Base-by-base conservation (phyloP, 1,284 basidiomycete species). In the Cryptococcus sp. region DNA sequence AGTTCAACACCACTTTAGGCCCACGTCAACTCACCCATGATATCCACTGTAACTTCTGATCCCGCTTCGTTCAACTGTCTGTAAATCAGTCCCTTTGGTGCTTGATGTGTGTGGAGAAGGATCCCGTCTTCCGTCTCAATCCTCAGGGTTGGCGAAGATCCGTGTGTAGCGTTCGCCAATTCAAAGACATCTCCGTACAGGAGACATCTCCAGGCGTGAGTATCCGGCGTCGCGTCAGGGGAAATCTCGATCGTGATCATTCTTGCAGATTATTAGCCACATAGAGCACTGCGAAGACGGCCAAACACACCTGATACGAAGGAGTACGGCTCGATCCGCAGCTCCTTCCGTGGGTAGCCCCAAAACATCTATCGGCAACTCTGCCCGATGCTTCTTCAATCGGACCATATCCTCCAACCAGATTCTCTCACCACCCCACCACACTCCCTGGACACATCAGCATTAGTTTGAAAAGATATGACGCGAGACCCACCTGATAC, bases 351-450 rank as follows among this genome's bases (percentile, higher is more conserved):
- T 51, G 5, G 69, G 65, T 2, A 56, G 38, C 3, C 56, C 47
- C 10, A 66, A 53, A 3, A n/a, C 30, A 32, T 61, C 64, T 1
- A 43, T 11, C 0, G 71, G 70, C 8, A 74, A 49, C 5, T 67
- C 63, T 3, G 14, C 31, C 1, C 69, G 58, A 32, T 51, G 44
- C 42, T 67, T 65, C 49, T 66, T 66, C 49, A 93, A 77, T n/a
- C 89, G 83, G 31, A 92, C 83, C 53, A 92, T 81, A 61, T 93
- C 90, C 57, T 88, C 87, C 6, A 82, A 78, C 90, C 90, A 93
- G 53, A 93, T 86, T n/a, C 88, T 82, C 70, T 93, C 90, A 0
- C 86, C 83, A 7, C 90, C 90, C 85, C 87, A 89, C 88, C 88
- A 93, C 11, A 92, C 67, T 0, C 90, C 90, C 71, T 92, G n/a